phyloP scores from a whole-genome alignment of 352 stramenopile species.

The Globisporangium apiculatum region DNA sequence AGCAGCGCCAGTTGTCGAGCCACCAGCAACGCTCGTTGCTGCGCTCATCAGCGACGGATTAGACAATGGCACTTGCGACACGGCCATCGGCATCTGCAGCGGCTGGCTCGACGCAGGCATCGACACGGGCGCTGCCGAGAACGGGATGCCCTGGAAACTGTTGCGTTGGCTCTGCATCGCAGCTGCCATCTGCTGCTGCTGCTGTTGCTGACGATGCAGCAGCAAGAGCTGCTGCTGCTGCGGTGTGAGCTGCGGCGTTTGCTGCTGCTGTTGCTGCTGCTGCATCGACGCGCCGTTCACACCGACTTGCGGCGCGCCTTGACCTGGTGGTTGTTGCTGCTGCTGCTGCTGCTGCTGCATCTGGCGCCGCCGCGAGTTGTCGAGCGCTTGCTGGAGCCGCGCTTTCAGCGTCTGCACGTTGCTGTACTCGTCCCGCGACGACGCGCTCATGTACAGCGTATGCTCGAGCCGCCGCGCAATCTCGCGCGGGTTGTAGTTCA shows the following conservation, averaged over 20 bases:
- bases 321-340: constrained; percentile 19
- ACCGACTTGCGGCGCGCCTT: constrained; percentile 17
- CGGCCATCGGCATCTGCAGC: constrained; percentile 48
- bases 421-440: constrained; percentile 82
- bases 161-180: constrained; percentile 65
- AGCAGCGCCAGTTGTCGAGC: constrained; percentile 10
- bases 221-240: constrained; percentile 56
- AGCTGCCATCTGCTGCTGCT: constrained; percentile 52
- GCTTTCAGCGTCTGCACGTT: constrained; percentile 84
- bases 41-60: constrained; percentile 12
- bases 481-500: constrained; percentile 86
- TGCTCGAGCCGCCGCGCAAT: constrained; percentile 81
- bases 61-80: constrained; percentile 27
- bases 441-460: constrained; percentile 81
- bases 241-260: constrained; percentile 32
- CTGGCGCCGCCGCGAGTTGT: constrained; percentile 73
- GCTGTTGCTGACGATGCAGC: constrained; percentile 46
- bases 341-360: constrained; percentile 67
- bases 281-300: constrained; percentile 15
- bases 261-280: constrained; percentile 29
- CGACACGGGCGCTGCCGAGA: constrained; percentile 24
- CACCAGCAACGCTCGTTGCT: constrained; percentile 13
- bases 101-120: constrained; percentile 35
- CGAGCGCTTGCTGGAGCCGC: constrained; percentile 74
- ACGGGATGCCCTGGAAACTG: constrained; percentile 60